phyloP scores from a whole-genome alignment of 148 eudicot species.

The Vaccinium darrowii region DNA sequence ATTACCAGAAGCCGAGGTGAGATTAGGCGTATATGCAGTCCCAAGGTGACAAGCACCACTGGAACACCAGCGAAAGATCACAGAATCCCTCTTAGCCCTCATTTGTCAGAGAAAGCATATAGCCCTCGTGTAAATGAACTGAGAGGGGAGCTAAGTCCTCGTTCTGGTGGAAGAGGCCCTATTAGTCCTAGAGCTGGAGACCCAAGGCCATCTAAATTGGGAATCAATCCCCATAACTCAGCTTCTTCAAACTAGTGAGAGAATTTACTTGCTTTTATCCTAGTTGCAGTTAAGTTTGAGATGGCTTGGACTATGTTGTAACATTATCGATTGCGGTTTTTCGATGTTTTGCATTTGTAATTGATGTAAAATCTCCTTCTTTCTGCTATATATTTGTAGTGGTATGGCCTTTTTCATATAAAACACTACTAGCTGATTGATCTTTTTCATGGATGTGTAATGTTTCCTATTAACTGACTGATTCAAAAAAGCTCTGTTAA shows the following conservation, averaged over 20 bases:
- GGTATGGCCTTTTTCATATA: constrained; percentile 6
- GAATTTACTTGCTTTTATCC: not conserved
- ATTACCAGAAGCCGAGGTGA: constrained; percentile 89
- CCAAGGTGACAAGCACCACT: constrained; percentile 61
- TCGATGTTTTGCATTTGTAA: not conserved
- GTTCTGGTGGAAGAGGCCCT: constrained; percentile 35
- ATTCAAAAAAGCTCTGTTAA: not conserved
- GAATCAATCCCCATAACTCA: constrained; percentile 39
- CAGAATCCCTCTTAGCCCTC: constrained; percentile 60
- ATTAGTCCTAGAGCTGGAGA: constrained; percentile 49
- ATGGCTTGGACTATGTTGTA: constrained; percentile 18
- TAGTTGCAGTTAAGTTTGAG: constrained; percentile 12
- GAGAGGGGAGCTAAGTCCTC: constrained; percentile 47
- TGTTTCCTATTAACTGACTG: not conserved
- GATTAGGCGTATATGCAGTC: constrained; percentile 58
- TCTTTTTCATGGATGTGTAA: not conserved
- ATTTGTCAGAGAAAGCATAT: constrained; percentile 34
- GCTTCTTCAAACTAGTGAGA: constrained; percentile 17
- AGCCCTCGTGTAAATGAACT: constrained; percentile 51
- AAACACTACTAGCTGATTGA: not conserved
- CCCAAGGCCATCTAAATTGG: constrained; percentile 44
- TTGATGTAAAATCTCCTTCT: constrained; percentile 21
- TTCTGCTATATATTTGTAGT: not conserved
- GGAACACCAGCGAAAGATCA: constrained; percentile 45
- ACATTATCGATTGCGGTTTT: not conserved